Percentiles rank a stretch among this genome's conserved stretches.
These are phyloP conservation scores for Infundibulicybe gibba DNA, from an alignment of 768 basidiomycete genomes.

Conservation along the genomic window DNA sequence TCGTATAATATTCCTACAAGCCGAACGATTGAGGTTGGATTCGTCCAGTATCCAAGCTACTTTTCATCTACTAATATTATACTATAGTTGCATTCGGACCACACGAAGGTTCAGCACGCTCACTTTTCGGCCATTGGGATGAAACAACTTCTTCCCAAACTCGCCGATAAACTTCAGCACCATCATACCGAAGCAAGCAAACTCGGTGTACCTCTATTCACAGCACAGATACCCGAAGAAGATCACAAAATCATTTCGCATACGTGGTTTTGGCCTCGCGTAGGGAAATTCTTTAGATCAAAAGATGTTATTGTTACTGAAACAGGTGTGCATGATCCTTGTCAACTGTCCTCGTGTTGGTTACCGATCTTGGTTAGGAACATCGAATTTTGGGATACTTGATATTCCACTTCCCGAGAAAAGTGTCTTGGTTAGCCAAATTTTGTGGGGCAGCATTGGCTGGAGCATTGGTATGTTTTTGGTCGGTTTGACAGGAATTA, in stretches of 20 bases:
- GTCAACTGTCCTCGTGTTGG: too few species aligned
- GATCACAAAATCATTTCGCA: conserved; percentile 60
- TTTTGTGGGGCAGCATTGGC: conserved; percentile 92
- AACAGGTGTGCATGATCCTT: conserved; percentile 49
- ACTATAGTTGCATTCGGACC: conserved; percentile 68
- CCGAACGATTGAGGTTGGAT: conserved; percentile 58
- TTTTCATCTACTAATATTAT: not conserved
- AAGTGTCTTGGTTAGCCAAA: conserved; percentile 64
- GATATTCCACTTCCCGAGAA: conserved; percentile 77
- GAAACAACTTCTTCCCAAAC: conserved; percentile 73
- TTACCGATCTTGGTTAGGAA: conserved; percentile 36
- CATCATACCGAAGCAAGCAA: conserved; percentile 34
- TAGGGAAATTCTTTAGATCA: conserved; percentile 66
- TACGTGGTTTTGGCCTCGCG: conserved; percentile 79
- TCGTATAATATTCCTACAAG: conserved; percentile 63
- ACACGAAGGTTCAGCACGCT: conserved; percentile 64
- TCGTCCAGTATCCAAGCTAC: not conserved
- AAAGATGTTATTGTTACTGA: conserved; percentile 83
- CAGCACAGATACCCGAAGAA: conserved; percentile 46
- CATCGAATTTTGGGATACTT: conserved; percentile 81
- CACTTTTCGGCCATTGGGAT: conserved; percentile 66
- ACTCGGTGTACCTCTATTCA: conserved; percentile 43
- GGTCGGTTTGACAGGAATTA: not conserved
- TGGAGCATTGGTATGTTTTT: conserved; percentile 67
- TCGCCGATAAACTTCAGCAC: conserved; percentile 50